phyloP scores from a whole-genome alignment of 257 asterid species.

The Solanum okadae region DNA sequence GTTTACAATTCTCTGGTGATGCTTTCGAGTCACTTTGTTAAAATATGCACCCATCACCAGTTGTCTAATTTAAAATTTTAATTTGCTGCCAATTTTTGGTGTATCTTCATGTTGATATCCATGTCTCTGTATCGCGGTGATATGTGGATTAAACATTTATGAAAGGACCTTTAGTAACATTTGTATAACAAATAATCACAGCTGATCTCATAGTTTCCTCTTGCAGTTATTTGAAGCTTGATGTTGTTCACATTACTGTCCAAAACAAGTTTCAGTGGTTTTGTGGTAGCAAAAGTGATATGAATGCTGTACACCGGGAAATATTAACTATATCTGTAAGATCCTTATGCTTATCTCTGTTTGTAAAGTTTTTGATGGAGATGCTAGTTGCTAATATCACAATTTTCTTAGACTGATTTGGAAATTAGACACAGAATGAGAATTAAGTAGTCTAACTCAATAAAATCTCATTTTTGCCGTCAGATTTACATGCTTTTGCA shows the following conservation, averaged over 20 bases:
- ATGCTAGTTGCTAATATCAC: background rate
- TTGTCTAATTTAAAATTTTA: background rate
- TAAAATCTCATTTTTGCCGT: background rate
- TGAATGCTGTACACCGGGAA: conserved; percentile 80
- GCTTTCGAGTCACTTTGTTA: background rate
- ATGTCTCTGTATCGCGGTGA: background rate
- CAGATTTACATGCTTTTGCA: background rate
- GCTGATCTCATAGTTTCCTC: conserved; percentile 5
- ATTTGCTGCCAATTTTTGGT: background rate
- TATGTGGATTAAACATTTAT: background rate
- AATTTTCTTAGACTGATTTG: background rate
- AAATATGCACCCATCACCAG: background rate
- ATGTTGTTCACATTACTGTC: conserved; percentile 93
- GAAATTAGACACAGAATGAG: background rate
- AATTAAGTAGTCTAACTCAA: background rate
- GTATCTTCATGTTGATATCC: background rate
- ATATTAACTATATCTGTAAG: conserved; percentile 68
- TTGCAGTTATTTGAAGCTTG: conserved; percentile 93
- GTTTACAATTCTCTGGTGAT: conserved; percentile 13
- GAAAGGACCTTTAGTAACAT: background rate
- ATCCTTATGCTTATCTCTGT: conserved; percentile 1
- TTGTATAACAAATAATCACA: background rate
- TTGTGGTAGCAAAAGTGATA: conserved; percentile 59
- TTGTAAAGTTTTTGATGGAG: background rate
- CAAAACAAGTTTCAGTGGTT: conserved; percentile 78